A percentile compares a stretch with the other conserved stretches of the same genome.
Evolutionary conservation across 345 rosid species (phyloP).

Genomic region (Eucalyptus tenuipes): DNA sequence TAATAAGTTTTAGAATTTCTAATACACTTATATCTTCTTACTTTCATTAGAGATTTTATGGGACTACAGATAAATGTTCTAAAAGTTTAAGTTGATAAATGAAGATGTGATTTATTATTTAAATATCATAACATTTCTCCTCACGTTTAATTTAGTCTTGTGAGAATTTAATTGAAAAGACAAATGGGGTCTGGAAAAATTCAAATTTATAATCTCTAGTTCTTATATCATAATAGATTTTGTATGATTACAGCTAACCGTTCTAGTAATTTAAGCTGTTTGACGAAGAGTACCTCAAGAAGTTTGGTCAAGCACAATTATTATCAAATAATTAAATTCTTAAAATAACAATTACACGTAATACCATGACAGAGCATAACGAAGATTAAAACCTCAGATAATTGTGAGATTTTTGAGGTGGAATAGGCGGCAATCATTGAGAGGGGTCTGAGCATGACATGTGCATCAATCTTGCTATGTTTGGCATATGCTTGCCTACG

Average conservation of each 20-base stretch:
- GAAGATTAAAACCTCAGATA: neutral
- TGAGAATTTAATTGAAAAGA: no score
- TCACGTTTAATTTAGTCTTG: no score
- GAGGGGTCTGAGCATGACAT: neutral
- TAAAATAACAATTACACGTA: neutral
- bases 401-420: neutral
- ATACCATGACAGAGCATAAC: neutral
- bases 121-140: no score
- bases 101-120: no score
- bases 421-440: neutral
- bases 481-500: neutral
- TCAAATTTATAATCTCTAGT: no score
- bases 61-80: no score
- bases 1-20: no score
- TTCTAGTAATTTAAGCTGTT: rapidly evolving
- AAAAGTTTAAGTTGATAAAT: no score
- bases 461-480: neutral
- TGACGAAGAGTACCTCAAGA: neutral
- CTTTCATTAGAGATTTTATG: no score
- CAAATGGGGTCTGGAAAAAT: no score
- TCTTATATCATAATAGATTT: no score
- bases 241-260: rapidly evolving
- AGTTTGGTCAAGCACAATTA: neutral
- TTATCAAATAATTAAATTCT: neutral
- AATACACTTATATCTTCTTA: no score